Percentiles rank a stretch among this genome's conserved stretches.
These are phyloP conservation scores for Inga leiocalycina DNA, from an alignment of 306 rosid species.

Conservation along the genomic window DNA sequence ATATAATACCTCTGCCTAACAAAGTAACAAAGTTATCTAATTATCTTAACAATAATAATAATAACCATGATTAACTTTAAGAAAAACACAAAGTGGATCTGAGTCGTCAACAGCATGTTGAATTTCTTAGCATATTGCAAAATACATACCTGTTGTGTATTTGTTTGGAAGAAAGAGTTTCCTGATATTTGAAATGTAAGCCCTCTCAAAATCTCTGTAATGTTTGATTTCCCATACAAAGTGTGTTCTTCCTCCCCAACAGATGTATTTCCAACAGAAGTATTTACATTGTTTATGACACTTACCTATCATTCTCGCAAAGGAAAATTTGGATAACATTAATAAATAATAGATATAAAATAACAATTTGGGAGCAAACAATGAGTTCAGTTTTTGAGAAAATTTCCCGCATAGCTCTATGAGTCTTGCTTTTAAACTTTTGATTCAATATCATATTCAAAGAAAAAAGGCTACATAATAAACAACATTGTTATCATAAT, in stretches of 20 bases:
- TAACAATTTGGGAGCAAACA: constrained; percentile 19
- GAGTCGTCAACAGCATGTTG: background rate
- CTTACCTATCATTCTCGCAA: constrained; percentile 66
- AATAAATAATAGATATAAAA: background rate
- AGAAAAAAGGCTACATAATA: background rate
- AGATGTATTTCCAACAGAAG: constrained; percentile 93
- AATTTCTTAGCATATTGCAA: constrained; percentile 30
- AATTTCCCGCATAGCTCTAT: constrained; percentile 3
- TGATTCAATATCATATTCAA: background rate
- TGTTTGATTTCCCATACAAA: constrained; percentile 80
- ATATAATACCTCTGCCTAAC: constrained; percentile 91
- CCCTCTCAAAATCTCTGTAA: constrained; percentile 85
- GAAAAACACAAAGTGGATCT: constrained; percentile 18
- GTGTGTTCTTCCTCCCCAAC: constrained; percentile 90
- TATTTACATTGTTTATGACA: constrained; percentile 77
- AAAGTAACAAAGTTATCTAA: constrained; percentile 25
- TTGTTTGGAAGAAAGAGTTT: constrained; percentile 95
- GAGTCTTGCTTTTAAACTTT: background rate
- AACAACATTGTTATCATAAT: background rate
- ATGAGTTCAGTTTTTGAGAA: background rate
- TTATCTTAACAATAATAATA: background rate
- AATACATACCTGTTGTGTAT: constrained; percentile 76
- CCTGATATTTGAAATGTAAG: constrained; percentile 95
- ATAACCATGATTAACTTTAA: constrained; percentile 35
- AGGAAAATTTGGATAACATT: background rate